Conservation (phyloP, 768 basidiomycete genomes). For the Collybiopsis confluens region DNA sequence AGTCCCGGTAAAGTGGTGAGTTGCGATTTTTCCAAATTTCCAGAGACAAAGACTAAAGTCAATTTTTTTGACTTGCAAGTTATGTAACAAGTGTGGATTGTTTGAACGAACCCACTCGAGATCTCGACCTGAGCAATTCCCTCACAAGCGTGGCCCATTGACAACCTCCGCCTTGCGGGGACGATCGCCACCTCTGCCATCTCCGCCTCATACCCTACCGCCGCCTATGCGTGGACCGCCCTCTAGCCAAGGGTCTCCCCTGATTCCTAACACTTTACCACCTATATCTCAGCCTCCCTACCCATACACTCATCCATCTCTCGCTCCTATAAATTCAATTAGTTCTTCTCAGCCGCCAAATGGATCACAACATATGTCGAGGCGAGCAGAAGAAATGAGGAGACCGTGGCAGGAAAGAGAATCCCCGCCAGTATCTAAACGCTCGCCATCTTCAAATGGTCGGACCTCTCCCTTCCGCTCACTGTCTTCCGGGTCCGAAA, state of each 20-base stretch:
- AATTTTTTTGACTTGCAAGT: conserved; percentile 21
- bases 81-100: conserved; percentile 72
- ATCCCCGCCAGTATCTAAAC: conserved; percentile 2
- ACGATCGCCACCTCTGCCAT: conserved; percentile 47
- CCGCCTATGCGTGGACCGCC: not conserved
- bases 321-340: conserved; percentile 3
- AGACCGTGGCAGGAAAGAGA: conserved; percentile 4
- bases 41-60: not conserved
- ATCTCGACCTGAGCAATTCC: conserved; percentile 76
- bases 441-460: not conserved
- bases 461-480: not conserved
- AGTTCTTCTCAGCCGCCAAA: not conserved
- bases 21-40: conserved; percentile 19
- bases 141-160: conserved; percentile 72
- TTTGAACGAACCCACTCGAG: conserved; percentile 80
- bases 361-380: not conserved
- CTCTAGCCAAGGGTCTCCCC: not conserved
- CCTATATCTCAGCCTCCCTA: conserved; percentile 1
- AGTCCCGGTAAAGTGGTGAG: conserved; percentile 77
- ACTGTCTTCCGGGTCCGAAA: not conserved
- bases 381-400: not conserved
- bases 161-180: conserved; percentile 46
- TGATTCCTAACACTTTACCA: not conserved
- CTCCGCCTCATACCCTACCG: conserved; percentile 21
- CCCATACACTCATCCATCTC: conserved; percentile 1